These are phyloP conservation scores for Cladosporium sp. DNA, from an alignment of 2,329 filamentous ascomycete genomes.

Conservation along the genomic window DNA sequence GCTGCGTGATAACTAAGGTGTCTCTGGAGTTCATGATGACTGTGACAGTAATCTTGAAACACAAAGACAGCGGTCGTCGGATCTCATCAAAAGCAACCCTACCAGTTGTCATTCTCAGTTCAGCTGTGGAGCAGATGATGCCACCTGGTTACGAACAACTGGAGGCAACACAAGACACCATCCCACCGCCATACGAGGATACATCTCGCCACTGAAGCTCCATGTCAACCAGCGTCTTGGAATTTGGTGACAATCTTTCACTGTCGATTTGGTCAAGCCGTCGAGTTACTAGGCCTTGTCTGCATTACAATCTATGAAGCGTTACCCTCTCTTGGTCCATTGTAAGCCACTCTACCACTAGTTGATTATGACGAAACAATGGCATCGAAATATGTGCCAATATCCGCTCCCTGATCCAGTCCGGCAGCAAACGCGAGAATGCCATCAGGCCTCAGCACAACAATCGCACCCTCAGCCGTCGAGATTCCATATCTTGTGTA, in stretches of 20 bases:
- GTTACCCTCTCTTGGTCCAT: not conserved
- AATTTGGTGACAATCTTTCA: too few species aligned
- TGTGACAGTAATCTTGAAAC: not conserved
- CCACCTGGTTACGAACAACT: not conserved
- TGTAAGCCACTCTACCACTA: not conserved
- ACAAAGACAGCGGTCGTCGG: not conserved
- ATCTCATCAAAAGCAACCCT: not conserved
- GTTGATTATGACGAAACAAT: not conserved
- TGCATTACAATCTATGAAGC: not conserved
- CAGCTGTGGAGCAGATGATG: not conserved
- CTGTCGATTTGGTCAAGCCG: too few species aligned
- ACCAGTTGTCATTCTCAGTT: not conserved
- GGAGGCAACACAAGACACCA: not conserved
- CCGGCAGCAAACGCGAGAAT: slow-evolving; percentile 19
- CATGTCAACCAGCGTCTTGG: too few species aligned
- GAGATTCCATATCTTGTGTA: slow-evolving; percentile 38
- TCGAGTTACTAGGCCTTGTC: not conserved
- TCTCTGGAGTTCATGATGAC: not conserved
- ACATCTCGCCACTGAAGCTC: not conserved
- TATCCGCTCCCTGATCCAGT: not conserved
- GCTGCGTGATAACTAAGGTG: not conserved
- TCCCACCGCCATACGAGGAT: not conserved
- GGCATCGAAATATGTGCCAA: not conserved
- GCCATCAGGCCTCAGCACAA: slow-evolving; percentile 41
- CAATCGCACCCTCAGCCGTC: slow-evolving; percentile 24